A percentile compares a stretch with the other conserved stretches of the same genome.
These are phyloP conservation scores for Pseudozyma pruni DNA, from an alignment of 1,284 basidiomycete species.

Conservation along the genomic window DNA sequence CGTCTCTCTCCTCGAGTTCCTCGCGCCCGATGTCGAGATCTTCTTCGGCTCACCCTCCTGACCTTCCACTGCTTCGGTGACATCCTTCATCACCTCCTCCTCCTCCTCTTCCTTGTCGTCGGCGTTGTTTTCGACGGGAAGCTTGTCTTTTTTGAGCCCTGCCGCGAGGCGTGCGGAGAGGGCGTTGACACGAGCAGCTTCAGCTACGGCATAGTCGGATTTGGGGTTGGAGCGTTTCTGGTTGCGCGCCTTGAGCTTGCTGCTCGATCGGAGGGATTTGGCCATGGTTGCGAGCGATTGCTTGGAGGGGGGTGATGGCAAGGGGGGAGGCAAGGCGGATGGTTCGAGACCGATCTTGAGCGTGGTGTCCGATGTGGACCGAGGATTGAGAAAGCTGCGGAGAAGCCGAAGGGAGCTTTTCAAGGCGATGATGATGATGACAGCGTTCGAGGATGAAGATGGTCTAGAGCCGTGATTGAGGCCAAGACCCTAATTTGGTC, in stretches of 20 bases:
- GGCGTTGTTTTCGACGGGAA: slow-evolving; percentile 68
- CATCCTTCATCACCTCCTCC: slow-evolving; percentile 69
- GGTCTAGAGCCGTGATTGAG: too few species aligned
- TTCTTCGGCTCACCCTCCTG: slow-evolving; percentile 21
- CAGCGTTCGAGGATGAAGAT: too few species aligned
- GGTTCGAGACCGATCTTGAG: too few species aligned
- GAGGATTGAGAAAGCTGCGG: too few species aligned
- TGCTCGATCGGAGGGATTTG: slow-evolving; percentile 89
- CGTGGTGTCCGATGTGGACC: too few species aligned
- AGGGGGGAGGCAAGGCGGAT: too few species aligned
- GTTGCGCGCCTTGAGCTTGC: slow-evolving; percentile 83
- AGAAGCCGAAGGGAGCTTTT: too few species aligned
- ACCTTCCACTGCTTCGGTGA: slow-evolving; percentile 38
- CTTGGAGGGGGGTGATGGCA: not conserved
- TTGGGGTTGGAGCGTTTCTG: slow-evolving; percentile 80
- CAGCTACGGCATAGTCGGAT: slow-evolving; percentile 81
- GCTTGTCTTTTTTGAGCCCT: slow-evolving; percentile 35
- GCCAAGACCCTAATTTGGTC: too few species aligned
- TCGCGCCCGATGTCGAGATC: slow-evolving; percentile 55
- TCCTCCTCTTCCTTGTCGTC: slow-evolving; percentile 69
- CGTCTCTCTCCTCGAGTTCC: slow-evolving; percentile 58
- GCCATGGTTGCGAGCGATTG: slow-evolving; percentile 75
- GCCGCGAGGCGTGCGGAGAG: slow-evolving; percentile 76
- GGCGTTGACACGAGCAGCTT: slow-evolving; percentile 83
- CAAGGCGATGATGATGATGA: too few species aligned